These are phyloP conservation scores for Metschnikowia gruessii DNA, from an alignment of 805 yeast genomes.

Conservation along the genomic window DNA sequence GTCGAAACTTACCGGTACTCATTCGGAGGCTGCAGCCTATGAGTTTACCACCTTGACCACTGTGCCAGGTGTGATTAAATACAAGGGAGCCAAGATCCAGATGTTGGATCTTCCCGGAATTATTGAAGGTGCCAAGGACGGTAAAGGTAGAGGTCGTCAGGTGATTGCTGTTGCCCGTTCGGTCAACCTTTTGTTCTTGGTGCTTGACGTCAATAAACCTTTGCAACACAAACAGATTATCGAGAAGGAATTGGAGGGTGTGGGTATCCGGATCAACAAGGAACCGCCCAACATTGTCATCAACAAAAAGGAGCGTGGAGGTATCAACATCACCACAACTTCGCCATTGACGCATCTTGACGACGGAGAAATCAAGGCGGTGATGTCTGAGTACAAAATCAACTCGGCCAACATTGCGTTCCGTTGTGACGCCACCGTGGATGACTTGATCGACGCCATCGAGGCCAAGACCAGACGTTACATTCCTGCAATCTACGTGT, in stretches of 20 bases:
- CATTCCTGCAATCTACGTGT: constrained; percentile 91
- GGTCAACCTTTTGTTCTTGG: constrained; percentile 88
- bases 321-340: constrained; percentile 88
- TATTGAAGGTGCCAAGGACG: constrained; percentile 88
- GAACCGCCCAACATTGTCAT: constrained; percentile 89
- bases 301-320: constrained; percentile 94
- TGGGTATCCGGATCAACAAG: constrained; percentile 91
- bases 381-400: constrained; percentile 91
- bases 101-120: constrained; percentile 91
- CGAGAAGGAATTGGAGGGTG: constrained; percentile 94
- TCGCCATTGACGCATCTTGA: constrained; percentile 90
- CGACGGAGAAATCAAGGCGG: constrained; percentile 91
- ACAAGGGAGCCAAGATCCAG: constrained; percentile 96
- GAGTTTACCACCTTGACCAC: constrained; percentile 97
- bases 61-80: constrained; percentile 94
- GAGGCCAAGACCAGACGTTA: constrained; percentile 90
- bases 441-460: constrained; percentile 89
- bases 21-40: constrained; percentile 96
- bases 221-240: constrained; percentile 90
- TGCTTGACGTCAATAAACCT: constrained; percentile 94
- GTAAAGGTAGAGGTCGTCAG: constrained; percentile 91
- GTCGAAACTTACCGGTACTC: constrained; percentile 89
- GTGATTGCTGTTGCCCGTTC: constrained; percentile 99
- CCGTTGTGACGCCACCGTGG: constrained; percentile 97
- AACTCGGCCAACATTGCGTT: constrained; percentile 95